Evolutionary conservation across 2,329 filamentous ascomycete species (phyloP).

Genomic region (Periconia digitata): DNA sequence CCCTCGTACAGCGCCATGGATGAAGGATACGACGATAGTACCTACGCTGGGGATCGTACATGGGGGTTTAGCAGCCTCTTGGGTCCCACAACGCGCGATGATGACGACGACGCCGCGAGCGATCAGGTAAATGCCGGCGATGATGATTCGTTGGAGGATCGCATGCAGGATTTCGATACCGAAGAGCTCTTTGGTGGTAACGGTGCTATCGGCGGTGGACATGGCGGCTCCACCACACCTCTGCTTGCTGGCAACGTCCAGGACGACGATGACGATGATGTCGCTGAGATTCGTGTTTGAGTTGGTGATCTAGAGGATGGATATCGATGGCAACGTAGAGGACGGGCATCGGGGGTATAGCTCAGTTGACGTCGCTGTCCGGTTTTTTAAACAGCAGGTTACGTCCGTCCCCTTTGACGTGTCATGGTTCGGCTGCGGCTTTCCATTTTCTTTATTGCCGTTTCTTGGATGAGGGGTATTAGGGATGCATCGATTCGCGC

Average conservation of each 20-base stretch:
- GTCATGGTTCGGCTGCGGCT: no score
- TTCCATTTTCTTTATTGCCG: no score
- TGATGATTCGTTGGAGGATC: slow-evolving; percentile 11
- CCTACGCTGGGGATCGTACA: no score
- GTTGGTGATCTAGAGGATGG: slow-evolving; percentile 3
- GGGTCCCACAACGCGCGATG: background rate
- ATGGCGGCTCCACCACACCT: background rate
- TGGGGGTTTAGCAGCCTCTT: background rate
- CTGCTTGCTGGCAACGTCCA: slow-evolving; percentile 7
- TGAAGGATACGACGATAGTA: no score
- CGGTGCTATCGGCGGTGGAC: background rate
- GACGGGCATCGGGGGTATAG: background rate
- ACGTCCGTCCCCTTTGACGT: background rate
- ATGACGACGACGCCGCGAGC: background rate
- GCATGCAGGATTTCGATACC: slow-evolving; percentile 35
- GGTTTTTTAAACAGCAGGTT: background rate
- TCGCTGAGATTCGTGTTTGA: slow-evolving; percentile 23
- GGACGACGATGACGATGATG: slow-evolving; percentile 24
- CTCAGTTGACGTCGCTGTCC: no score
- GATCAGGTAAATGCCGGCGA: slow-evolving; percentile 28
- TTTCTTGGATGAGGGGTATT: no score
- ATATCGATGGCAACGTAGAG: background rate
- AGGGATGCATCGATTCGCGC: no score
- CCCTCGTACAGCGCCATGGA: background rate
- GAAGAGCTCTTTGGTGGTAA: slow-evolving; percentile 17